Base-by-base conservation (phyloP, 78 protist genomes). In the Parvularia atlantis region DNA sequence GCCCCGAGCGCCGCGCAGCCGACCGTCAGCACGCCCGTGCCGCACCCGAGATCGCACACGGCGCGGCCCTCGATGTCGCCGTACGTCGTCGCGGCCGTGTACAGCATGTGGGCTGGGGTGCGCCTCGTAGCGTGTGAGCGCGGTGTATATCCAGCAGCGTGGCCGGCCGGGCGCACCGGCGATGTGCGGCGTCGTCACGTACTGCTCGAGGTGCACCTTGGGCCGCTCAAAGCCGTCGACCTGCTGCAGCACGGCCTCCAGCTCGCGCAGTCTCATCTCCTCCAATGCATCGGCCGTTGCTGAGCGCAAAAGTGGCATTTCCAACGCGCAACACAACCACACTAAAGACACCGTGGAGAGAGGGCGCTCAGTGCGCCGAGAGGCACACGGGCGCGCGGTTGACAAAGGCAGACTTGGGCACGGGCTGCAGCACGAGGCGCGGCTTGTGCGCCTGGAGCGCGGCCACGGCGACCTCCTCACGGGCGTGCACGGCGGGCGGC, bases 21-120 rank as follows among this genome's bases (percentile, higher is more conserved):
- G 19, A 77, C 61, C 37, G 63, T n/a, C 22, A 86, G 66, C 33
- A 86, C 35, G 5, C 76, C 86, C 10, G 67, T 46, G 0, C 91
- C 91, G 30, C 81, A 77, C 17, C 91, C 91, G 2, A 86, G 28
- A 31, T 86, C 91, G 20, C n/a, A 44, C 0, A 86, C 84, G 7
- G 5, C 16, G 20, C 28, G 43, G 59, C 36, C 84, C 36, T 57
- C 86, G 2, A 86, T 9, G 37, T 77, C 84, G 58, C 76, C 81
- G 22, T n/a, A 64, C 26, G 54, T n/a, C 13, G 3, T n/a, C 28
- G 46, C 56, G 31, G 39, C 56, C 0, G 66, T 20, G 17, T 35
- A 35, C 41, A 77, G 54, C 44, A 69, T 16, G 56, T 59, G 76
- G 1, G 80, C 67, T 24, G 64, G 43, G 26, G 1, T 3, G 57